Base-by-base conservation (phyloP, 202 grass and related monocot species). In the Bolboschoenoplectus hybrid region DNA sequence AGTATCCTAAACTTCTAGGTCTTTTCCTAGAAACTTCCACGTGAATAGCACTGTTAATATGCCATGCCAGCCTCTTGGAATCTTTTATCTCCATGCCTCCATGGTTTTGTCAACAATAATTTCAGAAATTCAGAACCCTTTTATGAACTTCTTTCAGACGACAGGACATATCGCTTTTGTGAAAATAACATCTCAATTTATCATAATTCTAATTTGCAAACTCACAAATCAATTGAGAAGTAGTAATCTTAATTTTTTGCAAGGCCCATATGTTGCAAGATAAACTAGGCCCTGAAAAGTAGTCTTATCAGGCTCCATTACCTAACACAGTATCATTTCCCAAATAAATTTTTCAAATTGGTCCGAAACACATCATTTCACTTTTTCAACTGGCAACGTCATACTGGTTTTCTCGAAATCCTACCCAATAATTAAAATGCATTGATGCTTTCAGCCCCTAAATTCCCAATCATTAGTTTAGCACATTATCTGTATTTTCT, bases 21-120 rank as follows among this genome's bases (percentile, higher is more conserved):
- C 7, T 19, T 60, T 80, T 80, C 53, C 53, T 80, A 43, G 75
- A 80, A 60, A 80, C 36, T 80, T 36, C 52, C 58, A 6, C 9
- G 11, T 38, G 74, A 43, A 74, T 80, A 61, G 7, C 75, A 79
- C 14, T 60, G 41, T 49, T 7, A 49, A 47, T 51, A 47, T 74
- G 19, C 43, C 41, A 50, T 49, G 12, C 16, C n/a, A 19, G 38
- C 53, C 36, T 80, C 12, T 41, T 41, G 2, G 35, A 40, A 9
- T 40, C n/a, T 58, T 58, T 14, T 36, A 40, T n/a, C 32, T 58
- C 12, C 35, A 41, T 57, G 2, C 9, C 32, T 58, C 12, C 35
- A 41, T 57, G 2, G 8, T 60, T 58, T 60, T 60, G 2, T 50
- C 44, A 60, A 60, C 75, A 80, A n/a, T 47, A 9, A 17, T 19